Evolutionary conservation across 352 stramenopile genomes (phyloP).

Genomic region (Pythium utonaiense): DNA sequence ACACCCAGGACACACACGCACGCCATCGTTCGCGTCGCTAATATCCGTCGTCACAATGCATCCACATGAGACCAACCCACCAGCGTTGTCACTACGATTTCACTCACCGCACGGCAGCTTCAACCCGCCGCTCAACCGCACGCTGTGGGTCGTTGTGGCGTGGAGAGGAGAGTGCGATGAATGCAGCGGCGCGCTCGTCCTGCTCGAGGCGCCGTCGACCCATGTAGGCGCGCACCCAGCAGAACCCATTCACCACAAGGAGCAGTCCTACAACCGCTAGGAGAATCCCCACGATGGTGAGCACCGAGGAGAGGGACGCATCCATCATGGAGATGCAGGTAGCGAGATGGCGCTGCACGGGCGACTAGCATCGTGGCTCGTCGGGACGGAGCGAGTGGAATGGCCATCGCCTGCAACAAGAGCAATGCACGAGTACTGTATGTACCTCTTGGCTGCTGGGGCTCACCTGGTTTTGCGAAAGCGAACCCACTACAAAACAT

Average conservation of each 20-base stretch:
- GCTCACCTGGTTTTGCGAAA: background rate
- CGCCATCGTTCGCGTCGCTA: slow-evolving; percentile 19
- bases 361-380: no score
- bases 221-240: background rate
- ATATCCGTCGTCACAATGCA: background rate
- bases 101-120: background rate
- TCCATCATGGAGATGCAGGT: background rate
- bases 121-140: background rate
- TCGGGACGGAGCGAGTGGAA: background rate
- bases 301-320: background rate
- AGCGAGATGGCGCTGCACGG: no score
- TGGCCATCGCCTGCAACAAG: background rate
- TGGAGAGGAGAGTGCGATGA: background rate
- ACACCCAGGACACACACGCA: slow-evolving; percentile 4
- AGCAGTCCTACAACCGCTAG: background rate
- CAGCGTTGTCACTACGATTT: no score
- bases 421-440: no score
- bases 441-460: background rate
- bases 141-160: background rate
- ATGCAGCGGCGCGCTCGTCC: background rate
- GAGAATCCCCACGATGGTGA: background rate
- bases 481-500: background rate
- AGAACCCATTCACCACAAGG: background rate
- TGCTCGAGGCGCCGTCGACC: background rate
- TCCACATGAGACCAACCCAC: no score